phyloP scores from a whole-genome alignment of 2,329 filamentous ascomycete species.

The Boeremia exigua region DNA sequence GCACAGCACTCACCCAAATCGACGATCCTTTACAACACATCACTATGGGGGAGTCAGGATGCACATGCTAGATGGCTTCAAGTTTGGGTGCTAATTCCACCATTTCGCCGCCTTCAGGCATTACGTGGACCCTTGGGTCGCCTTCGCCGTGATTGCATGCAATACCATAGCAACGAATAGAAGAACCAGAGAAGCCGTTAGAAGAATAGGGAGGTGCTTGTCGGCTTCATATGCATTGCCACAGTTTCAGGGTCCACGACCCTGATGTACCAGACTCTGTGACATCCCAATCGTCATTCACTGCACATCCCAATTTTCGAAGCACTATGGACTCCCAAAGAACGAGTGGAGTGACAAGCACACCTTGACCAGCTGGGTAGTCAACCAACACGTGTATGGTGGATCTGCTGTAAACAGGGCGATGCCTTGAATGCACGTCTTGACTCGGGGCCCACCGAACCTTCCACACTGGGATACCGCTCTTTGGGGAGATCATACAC shows the following conservation, averaged over 20 bases:
- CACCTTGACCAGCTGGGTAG: conserved; percentile 5
- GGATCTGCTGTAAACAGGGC: conserved; percentile 4
- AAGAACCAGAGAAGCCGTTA: not conserved
- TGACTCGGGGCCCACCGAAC: conserved; percentile 5
- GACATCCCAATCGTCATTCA: conserved; percentile 1
- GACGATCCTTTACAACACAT: conserved; percentile 14
- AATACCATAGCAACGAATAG: not conserved
- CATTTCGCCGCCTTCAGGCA: not conserved
- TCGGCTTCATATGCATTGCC: not conserved
- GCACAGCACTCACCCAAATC: not conserved
- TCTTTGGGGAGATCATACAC: conserved; percentile 17
- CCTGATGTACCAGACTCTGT: conserved; percentile 5
- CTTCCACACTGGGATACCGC: conserved; percentile 18
- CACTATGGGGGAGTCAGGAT: conserved; percentile 4
- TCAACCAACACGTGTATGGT: conserved; percentile 10
- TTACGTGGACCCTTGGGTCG: conserved; percentile 9
- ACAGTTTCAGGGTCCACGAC: conserved; percentile 12
- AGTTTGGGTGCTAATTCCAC: not conserved
- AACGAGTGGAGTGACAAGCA: conserved; percentile 9
- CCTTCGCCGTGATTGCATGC: not conserved
- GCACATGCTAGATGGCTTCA: not conserved
- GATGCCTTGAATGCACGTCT: conserved; percentile 6
- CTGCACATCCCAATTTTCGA: conserved; percentile 15
- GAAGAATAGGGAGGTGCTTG: conserved; percentile 9
- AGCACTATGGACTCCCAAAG: not conserved